Base-by-base conservation (phyloP, 2,329 filamentous ascomycete genomes). In the Cladophialophora carrionii region DNA sequence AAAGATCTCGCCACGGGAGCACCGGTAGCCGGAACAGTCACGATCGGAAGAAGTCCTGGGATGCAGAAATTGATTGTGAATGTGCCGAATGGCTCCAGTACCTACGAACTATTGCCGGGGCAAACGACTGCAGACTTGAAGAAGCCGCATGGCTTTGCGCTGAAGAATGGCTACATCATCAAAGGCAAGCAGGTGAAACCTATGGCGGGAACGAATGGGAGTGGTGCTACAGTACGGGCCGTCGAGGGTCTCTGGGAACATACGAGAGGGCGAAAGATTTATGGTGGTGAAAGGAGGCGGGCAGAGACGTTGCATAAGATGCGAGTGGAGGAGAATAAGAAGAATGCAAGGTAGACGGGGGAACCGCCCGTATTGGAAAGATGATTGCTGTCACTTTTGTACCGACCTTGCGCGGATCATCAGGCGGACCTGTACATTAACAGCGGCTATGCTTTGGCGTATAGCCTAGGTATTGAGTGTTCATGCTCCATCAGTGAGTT, bases 211-310 rank as follows among this genome's bases (percentile, higher is more conserved):
- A 79, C 80, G 37, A 77, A 80, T 64, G 84, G 86, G 0, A 79
- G 81, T 48, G 87, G 86, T 8, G 90, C 88, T 10, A 82, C 83
- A 58, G 83, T 98, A 71, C 82, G 83, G 68, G 84, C 91, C 24
- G 87, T 88, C 63, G 93, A 97, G 77, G 92, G 94, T 9, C 89
- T 98, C 82, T 98, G 94, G 95, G 94, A 98, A 81, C 84, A 92
- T 73, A 88, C 85, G 76, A 85, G 88, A 73, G 94, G 95, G 31
- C 87, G 87, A 74, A 98, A 98, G 88, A 88, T 99, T 71, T 93
- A 98, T 78, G 95, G 95, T 74, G 95, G 95, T 83, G 95, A 99
- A 83, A 88, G 95, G 77, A 87, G 95, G 78, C 88, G 86, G 77
- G 90, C 90, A 17, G 89, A 96, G 80, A 88, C 97, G 59, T 85